Percentiles rank a stretch among this genome's conserved stretches.
Evolutionary conservation across 2,329 filamentous ascomycete species (phyloP).

Genomic region (Sporothrix luriei): DNA sequence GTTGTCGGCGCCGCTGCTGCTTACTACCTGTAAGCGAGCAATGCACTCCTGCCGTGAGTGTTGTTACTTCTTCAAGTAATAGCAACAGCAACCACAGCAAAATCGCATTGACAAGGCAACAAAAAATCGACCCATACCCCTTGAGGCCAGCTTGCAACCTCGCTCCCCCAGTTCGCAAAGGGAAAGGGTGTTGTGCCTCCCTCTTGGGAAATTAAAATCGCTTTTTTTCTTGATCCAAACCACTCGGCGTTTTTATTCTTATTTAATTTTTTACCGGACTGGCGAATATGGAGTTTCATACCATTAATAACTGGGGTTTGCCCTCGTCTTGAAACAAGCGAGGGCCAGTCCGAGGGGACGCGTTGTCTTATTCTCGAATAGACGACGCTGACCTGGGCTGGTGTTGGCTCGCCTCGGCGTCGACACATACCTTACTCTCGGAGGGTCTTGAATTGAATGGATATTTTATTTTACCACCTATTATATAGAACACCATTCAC

Average conservation of each 20-base stretch:
- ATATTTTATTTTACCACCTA: neutral
- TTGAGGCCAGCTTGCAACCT: constrained; percentile 18
- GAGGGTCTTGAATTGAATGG: neutral
- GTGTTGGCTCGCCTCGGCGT: neutral
- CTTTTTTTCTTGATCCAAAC: constrained; percentile 11
- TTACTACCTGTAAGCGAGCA: constrained; percentile 47
- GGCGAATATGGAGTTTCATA: constrained; percentile 20
- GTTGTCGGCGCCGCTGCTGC: constrained; percentile 47
- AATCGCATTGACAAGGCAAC: constrained; percentile 19
- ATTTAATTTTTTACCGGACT: neutral
- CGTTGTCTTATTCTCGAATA: neutral
- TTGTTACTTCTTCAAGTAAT: neutral
- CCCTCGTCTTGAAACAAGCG: neutral
- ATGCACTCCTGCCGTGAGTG: constrained; percentile 5
- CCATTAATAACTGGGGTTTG: constrained; percentile 3
- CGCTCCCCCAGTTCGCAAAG: neutral
- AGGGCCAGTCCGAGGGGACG: neutral
- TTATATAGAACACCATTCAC: constrained; percentile 17
- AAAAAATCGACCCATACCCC: neutral
- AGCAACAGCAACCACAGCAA: neutral
- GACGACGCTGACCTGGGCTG: neutral
- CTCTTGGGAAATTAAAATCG: neutral
- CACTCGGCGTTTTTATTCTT: constrained; percentile 9
- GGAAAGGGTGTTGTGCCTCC: neutral
- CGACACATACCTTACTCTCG: neutral